phyloP scores from a whole-genome alignment of 2,329 filamentous ascomycete genomes.

The Aspergillus sp. region DNA sequence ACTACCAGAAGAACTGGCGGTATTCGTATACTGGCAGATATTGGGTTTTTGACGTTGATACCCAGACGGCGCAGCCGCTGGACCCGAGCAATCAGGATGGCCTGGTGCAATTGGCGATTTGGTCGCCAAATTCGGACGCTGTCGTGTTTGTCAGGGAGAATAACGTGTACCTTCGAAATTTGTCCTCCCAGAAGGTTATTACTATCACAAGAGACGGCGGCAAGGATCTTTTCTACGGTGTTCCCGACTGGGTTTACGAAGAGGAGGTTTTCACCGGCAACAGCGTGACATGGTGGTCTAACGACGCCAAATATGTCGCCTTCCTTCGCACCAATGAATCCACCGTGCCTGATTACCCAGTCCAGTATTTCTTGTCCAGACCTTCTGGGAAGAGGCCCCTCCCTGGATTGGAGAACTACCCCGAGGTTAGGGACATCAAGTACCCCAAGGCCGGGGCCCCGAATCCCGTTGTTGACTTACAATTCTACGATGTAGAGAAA shows the following conservation, averaged over 20 bases:
- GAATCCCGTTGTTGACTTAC: slow-evolving; percentile 79
- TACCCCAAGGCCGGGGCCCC: slow-evolving; percentile 94
- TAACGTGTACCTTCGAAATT: slow-evolving; percentile 73
- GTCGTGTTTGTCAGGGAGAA: slow-evolving; percentile 86
- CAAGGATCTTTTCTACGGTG: slow-evolving; percentile 81
- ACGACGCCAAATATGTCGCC: slow-evolving; percentile 78
- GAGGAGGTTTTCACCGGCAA: slow-evolving; percentile 73
- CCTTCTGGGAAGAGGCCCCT: slow-evolving; percentile 65
- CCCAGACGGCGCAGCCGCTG: slow-evolving; percentile 67
- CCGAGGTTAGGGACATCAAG: slow-evolving; percentile 85
- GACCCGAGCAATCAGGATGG: slow-evolving; percentile 59
- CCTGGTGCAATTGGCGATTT: slow-evolving; percentile 73
- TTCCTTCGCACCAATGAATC: slow-evolving; percentile 94
- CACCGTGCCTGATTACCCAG: slow-evolving; percentile 77
- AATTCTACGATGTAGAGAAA: slow-evolving; percentile 78
- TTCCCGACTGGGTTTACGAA: slow-evolving; percentile 96
- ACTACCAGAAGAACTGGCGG: slow-evolving; percentile 70
- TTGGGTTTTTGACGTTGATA: slow-evolving; percentile 84
- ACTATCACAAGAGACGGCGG: slow-evolving; percentile 83
- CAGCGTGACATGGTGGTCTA: slow-evolving; percentile 90
- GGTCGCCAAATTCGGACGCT: slow-evolving; percentile 80
- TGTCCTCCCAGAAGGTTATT: slow-evolving; percentile 52
- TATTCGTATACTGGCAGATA: slow-evolving; percentile 81
- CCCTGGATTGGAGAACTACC: slow-evolving; percentile 75
- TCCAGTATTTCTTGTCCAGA: slow-evolving; percentile 85